Percentiles rank a stretch among this genome's conserved stretches.
phyloP scores from a whole-genome alignment of 2,329 filamentous ascomycete genomes.

The Phialophora expanda region DNA sequence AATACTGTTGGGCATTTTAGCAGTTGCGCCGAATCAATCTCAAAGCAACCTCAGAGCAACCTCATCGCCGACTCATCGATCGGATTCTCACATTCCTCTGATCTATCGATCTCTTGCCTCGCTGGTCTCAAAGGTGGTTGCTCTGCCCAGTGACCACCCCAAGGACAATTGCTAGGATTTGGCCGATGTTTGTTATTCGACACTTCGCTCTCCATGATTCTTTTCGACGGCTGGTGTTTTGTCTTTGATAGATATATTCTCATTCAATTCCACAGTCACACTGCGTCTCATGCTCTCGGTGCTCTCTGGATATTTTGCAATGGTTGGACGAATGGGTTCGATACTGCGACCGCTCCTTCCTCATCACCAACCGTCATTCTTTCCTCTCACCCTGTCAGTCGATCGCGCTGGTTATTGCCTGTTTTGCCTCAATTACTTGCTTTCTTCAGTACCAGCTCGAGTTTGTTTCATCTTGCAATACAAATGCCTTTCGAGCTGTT shows the following conservation, averaged over 20 bases:
- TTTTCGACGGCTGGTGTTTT: background rate
- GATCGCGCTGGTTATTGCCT: background rate
- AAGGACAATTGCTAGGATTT: background rate
- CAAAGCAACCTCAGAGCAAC: background rate
- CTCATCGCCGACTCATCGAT: background rate
- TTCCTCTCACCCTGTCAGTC: background rate
- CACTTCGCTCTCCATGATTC: background rate
- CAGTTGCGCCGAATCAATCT: background rate
- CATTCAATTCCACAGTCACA: background rate
- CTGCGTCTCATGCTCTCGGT: background rate
- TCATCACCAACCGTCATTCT: background rate
- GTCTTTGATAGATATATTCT: background rate
- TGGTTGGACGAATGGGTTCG: background rate
- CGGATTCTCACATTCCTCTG: background rate
- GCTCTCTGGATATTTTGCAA: background rate
- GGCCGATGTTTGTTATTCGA: background rate
- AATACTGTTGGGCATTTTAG: background rate
- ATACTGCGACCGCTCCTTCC: background rate
- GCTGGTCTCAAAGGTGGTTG: background rate
- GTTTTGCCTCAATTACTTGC: background rate
- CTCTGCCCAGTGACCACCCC: background rate
- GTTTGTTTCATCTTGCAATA: slow-evolving; percentile 1
- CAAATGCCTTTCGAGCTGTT: slow-evolving; percentile 13
- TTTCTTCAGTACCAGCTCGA: slow-evolving; percentile 6
- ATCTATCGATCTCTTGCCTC: background rate